Conservation (phyloP, 148 eudicot species). For the Selenicereus undatus region DNA sequence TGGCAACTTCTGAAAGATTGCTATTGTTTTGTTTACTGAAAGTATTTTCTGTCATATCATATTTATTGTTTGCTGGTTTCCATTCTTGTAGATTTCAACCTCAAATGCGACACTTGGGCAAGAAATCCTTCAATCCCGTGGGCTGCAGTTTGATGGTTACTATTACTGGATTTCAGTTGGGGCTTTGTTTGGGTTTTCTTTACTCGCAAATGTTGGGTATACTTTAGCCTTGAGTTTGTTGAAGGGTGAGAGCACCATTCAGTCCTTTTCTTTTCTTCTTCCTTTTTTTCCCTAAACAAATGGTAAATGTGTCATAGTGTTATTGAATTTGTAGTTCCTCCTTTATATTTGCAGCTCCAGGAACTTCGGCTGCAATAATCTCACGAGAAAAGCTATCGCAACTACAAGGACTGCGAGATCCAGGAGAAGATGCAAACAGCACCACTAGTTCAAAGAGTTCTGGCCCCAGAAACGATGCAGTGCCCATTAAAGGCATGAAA, state of each 20-base stretch:
- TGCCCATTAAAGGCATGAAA: slow-evolving; percentile 39
- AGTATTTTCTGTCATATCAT: neutral
- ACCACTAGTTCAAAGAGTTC: slow-evolving; percentile 9
- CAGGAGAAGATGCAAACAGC: neutral
- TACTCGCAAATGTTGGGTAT: slow-evolving; percentile 49
- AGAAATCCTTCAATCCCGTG: slow-evolving; percentile 53
- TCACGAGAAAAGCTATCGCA: slow-evolving; percentile 57
- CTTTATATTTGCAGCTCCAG: slow-evolving; percentile 47
- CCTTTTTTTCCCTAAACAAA: neutral
- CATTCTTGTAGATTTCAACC: slow-evolving; percentile 30
- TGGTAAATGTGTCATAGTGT: neutral
- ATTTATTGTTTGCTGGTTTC: neutral
- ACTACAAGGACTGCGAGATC: slow-evolving; percentile 28
- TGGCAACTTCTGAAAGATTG: neutral
- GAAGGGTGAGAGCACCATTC: slow-evolving; percentile 43
- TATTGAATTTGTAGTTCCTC: neutral
- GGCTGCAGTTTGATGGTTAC: slow-evolving; percentile 44
- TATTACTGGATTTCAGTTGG: slow-evolving; percentile 59
- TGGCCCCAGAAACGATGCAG: neutral
- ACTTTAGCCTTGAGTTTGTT: slow-evolving; percentile 56
- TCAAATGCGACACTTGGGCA: slow-evolving; percentile 59
- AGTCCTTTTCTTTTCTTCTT: neutral
- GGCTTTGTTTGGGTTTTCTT: slow-evolving; percentile 50
- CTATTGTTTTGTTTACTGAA: neutral
- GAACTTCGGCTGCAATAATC: slow-evolving; percentile 52